These are phyloP conservation scores for Suillus cothurnatus DNA, from an alignment of 768 basidiomycete genomes.

Conservation along the genomic window DNA sequence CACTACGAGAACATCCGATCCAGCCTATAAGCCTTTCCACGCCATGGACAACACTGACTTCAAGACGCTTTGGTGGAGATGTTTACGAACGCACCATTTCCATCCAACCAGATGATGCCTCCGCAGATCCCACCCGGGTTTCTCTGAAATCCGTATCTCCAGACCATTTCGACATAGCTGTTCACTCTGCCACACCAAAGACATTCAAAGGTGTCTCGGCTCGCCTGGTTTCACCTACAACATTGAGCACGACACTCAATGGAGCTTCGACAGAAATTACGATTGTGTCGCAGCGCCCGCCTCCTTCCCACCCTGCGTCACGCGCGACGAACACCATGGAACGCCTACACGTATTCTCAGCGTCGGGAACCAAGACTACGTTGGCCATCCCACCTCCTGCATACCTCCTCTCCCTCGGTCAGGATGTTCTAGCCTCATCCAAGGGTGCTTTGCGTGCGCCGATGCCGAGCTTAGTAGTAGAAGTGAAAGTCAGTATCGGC, in stretches of 20 bases:
- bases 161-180: slow-evolving; percentile 56
- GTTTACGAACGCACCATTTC: slow-evolving; percentile 60
- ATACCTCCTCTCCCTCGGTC: slow-evolving; percentile 71
- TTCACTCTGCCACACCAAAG: slow-evolving; percentile 33
- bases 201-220: slow-evolving; percentile 58
- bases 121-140: slow-evolving; percentile 38
- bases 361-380: slow-evolving; percentile 59
- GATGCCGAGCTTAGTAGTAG: slow-evolving; percentile 94
- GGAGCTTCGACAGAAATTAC: slow-evolving; percentile 58
- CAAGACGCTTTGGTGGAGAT: slow-evolving; percentile 81
- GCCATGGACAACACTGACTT: slow-evolving; percentile 72
- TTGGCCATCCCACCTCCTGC: slow-evolving; percentile 68
- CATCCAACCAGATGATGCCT: slow-evolving; percentile 58
- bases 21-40: slow-evolving; percentile 36
- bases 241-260: slow-evolving; percentile 55
- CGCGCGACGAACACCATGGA: slow-evolving; percentile 61
- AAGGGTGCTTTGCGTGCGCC: slow-evolving; percentile 78
- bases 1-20: slow-evolving; percentile 58
- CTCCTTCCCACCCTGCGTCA: slow-evolving; percentile 54
- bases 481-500: slow-evolving; percentile 77
- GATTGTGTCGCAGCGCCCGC: slow-evolving; percentile 70
- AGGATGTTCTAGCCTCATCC: slow-evolving; percentile 52
- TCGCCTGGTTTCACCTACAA: slow-evolving; percentile 53
- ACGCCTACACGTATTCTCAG: slow-evolving; percentile 73
- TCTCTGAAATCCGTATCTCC: slow-evolving; percentile 44